Percentiles rank a stretch among this genome's conserved stretches.
phyloP scores from a whole-genome alignment of 192 early-diverging fungal genomes.

The Chytriomyces sp. region DNA sequence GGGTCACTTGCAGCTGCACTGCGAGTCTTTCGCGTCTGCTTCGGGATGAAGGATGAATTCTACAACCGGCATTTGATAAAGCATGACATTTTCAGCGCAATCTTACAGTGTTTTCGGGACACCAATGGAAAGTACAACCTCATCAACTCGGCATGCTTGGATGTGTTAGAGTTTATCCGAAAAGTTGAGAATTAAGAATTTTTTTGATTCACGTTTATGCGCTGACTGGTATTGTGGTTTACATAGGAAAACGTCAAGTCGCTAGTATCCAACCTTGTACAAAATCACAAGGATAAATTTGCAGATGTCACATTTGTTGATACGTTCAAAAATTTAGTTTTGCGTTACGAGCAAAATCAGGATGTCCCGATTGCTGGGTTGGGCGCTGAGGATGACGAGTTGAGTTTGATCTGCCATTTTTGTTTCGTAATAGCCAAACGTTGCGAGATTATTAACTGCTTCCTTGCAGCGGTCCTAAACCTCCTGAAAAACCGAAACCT shows the following conservation, averaged over 20 bases:
- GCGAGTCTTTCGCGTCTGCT: constrained; percentile 74
- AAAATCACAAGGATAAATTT: constrained; percentile 60
- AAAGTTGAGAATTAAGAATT: constrained; percentile 80
- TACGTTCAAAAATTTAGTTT: constrained; percentile 60
- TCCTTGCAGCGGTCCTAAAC: neutral
- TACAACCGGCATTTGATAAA: constrained; percentile 77
- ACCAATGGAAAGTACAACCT: constrained; percentile 77
- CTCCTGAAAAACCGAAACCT: constrained; percentile 9
- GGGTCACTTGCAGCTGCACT: constrained; percentile 65
- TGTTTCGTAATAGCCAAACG: constrained; percentile 1
- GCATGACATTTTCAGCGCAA: constrained; percentile 68
- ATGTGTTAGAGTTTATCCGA: constrained; percentile 83
- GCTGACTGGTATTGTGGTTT: constrained; percentile 40
- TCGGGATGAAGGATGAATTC: constrained; percentile 82
- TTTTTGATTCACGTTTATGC: constrained; percentile 74
- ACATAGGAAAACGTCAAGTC: constrained; percentile 59
- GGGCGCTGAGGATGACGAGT: constrained; percentile 30
- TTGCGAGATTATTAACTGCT: neutral
- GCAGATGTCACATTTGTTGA: constrained; percentile 63
- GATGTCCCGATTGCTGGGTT: constrained; percentile 48
- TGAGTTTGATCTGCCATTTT: neutral
- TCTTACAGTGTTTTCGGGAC: constrained; percentile 63
- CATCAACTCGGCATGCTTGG: constrained; percentile 86
- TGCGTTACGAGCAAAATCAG: constrained; percentile 65
- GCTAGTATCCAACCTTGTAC: constrained; percentile 72